Evolutionary conservation across 129 eudicot genomes (phyloP), one percentile per base, ranked within the genome.

Genomic region (Ambrosia trifida): DNA sequence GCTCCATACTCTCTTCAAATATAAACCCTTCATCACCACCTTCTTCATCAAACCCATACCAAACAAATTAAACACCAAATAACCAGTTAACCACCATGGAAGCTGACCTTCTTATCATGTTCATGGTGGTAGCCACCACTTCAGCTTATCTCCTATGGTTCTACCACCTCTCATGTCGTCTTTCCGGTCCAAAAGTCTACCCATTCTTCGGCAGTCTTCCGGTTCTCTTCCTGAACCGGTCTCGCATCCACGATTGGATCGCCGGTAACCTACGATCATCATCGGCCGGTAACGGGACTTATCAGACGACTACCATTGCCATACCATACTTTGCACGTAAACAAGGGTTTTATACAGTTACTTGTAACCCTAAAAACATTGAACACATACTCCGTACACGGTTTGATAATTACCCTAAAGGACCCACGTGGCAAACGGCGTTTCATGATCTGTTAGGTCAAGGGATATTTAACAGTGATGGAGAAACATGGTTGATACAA

Each of bases 391-490:
- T 90, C 12, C 71, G 87, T 6, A 87, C 87, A 51, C 79, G 96
- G 50, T 90, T 90, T 36, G 94, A 90, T 40, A 90, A 90, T 56
- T 90, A 90, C 72, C 96, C 96, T 3, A 90, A 90, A 79, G 96
- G 96, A 18, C 96, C 96, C 49, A 72, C 84, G 0, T 90, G 94
- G 94, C 96, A 90, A 68, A 78, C 85, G 8, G 96, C 96, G 9
- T 90, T 90, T 61, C 96, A 90, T 45, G 96, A 90, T 68, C 92
- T 90, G 20, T 69, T 90, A 5, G 96, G 96, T 41, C 89, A 90
- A 66, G 96, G 96, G 2, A 90, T 90, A 3, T 90, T 90, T 58
- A 90, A 90, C 52, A 87, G 94, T 61, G 96, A 90, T 10, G 96
- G 96, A 2, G 94, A 87, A 1, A 84, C 96, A 31, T 90, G 96